A percentile compares a stretch with the other conserved stretches of the same genome.
These are phyloP conservation scores for Angomonas ambiguus DNA, from an alignment of 208 protist species.

Conservation along the genomic window DNA sequence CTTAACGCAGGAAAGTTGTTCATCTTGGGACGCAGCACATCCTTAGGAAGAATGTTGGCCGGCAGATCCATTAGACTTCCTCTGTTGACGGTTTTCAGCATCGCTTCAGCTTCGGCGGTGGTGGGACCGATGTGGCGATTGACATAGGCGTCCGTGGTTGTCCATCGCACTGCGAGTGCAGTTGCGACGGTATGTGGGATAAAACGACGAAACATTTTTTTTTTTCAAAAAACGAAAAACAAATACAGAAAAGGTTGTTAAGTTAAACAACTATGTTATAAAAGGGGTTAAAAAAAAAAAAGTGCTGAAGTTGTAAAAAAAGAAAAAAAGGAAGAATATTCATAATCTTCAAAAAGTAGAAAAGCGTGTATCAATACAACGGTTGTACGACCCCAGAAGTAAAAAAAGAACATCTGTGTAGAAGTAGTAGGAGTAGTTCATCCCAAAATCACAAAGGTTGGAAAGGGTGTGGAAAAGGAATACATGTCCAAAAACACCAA, in stretches of 20 bases:
- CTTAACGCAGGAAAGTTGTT: conserved; percentile 40
- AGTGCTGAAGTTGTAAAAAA: conserved; percentile 29
- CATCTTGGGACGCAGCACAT: conserved; percentile 54
- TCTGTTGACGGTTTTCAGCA: conserved; percentile 85
- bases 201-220: conserved; percentile 42
- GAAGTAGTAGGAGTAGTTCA: too few species aligned
- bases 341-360: too few species aligned
- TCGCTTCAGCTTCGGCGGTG: conserved; percentile 71
- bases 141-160: conserved; percentile 80
- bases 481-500: too few species aligned
- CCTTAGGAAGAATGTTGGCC: conserved; percentile 57
- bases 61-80: conserved; percentile 78
- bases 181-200: neutral
- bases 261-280: neutral
- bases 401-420: too few species aligned
- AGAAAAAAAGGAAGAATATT: neutral
- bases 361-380: too few species aligned
- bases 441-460: too few species aligned
- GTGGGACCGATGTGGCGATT: conserved; percentile 91
- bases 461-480: too few species aligned
- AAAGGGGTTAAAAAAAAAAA: conserved; percentile 22
- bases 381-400: too few species aligned
- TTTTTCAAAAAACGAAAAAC: neutral
- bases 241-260: conserved; percentile 1
- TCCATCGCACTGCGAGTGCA: conserved; percentile 25